These are phyloP conservation scores for Talaromyces sp. DNA, from an alignment of 2,329 filamentous ascomycete genomes.

Conservation along the genomic window DNA sequence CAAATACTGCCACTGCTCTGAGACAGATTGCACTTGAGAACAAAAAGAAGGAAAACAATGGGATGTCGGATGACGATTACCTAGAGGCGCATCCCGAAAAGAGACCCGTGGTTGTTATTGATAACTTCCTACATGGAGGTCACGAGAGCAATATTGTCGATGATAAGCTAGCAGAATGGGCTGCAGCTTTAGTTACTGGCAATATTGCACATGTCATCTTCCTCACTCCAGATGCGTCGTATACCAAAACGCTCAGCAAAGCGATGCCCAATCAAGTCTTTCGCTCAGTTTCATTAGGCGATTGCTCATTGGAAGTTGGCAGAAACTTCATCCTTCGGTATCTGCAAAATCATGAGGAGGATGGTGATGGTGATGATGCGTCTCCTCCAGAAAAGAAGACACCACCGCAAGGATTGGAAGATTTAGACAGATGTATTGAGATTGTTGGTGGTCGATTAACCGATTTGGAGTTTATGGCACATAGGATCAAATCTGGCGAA, in stretches of 20 bases:
- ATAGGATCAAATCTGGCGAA: conserved; percentile 81
- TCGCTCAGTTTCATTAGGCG: conserved; percentile 75
- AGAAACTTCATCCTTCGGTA: conserved; percentile 87
- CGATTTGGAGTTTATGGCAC: conserved; percentile 89
- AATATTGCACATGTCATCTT: conserved; percentile 94
- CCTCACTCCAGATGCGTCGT: conserved; percentile 82
- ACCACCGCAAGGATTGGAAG: conserved; percentile 52
- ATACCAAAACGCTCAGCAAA: conserved; percentile 79
- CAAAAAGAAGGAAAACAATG: conserved; percentile 63
- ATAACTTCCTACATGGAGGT: conserved; percentile 83
- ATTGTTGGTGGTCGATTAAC: conserved; percentile 86
- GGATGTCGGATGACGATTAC: conserved; percentile 76
- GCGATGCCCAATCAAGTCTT: conserved; percentile 88
- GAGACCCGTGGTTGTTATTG: conserved; percentile 77
- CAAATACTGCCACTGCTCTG: conserved; percentile 73
- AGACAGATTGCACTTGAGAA: conserved; percentile 68
- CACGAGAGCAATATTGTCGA: conserved; percentile 61
- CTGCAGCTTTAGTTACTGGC: conserved; percentile 73
- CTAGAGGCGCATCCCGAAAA: conserved; percentile 83
- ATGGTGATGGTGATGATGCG: conserved; percentile 24
- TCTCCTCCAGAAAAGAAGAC: conserved; percentile 28
- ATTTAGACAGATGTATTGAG: conserved; percentile 76
- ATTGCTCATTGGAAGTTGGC: conserved; percentile 78
- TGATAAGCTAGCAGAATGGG: conserved; percentile 83
- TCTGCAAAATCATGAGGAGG: conserved; percentile 43